Conservation (phyloP, 129 eudicot species). For the Flaveria robusta region DNA sequence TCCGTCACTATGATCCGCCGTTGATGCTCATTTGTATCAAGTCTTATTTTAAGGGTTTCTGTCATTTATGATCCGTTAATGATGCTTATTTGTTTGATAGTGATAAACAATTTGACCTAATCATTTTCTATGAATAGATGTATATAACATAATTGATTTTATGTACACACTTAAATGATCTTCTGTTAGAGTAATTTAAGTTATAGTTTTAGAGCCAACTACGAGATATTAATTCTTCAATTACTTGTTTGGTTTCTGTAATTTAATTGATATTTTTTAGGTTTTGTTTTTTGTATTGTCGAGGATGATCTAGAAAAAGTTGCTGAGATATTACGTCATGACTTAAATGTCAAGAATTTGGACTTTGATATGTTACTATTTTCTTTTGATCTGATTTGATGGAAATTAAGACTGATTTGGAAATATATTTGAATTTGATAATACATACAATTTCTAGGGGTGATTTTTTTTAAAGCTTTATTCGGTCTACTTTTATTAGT, state of each 20-base stretch:
- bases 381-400: background rate
- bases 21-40: no score
- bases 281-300: constrained; percentile 23
- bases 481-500: background rate
- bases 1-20: no score
- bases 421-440: background rate
- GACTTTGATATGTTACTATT: background rate
- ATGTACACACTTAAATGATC: background rate
- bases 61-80: no score
- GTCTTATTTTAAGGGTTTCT: no score
- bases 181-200: no score
- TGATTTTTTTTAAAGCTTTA: no score
- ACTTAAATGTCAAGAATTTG: background rate
- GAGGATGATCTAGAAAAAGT: constrained; percentile 22
- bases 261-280: background rate
- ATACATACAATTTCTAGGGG: background rate
- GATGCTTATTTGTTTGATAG: no score
- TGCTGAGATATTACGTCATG: constrained; percentile 21
- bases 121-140: no score
- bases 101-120: no score
- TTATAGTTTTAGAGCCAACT: no score
- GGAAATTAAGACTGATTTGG: background rate
- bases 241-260: background rate
- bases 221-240: constrained; percentile 5
- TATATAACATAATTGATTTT: no score